Percentiles rank a stretch among this genome's conserved stretches.
Evolutionary conservation across 192 early-diverging fungal species (phyloP).

Genomic region (Coemansia sp.): DNA sequence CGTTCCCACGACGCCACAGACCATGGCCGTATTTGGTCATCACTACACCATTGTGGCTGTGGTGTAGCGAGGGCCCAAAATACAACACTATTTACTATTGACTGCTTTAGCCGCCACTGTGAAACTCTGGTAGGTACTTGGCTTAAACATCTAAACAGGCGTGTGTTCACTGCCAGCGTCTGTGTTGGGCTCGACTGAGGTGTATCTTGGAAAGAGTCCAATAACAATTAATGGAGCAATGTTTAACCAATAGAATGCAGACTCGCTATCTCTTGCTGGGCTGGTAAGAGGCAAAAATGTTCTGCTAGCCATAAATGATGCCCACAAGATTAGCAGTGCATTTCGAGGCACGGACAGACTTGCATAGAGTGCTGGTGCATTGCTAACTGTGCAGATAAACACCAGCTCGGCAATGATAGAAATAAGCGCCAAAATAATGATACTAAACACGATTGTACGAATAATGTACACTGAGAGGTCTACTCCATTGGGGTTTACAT

Average conservation of each 20-base stretch:
- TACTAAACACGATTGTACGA: not conserved
- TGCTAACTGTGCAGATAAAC: too few species aligned
- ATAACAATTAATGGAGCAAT: not conserved
- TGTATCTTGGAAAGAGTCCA: not conserved
- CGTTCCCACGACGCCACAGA: too few species aligned
- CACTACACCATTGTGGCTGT: too few species aligned
- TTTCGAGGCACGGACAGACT: not conserved
- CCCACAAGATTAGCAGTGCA: slow-evolving; percentile 18
- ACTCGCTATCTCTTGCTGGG: slow-evolving; percentile 17
- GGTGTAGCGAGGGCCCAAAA: too few species aligned
- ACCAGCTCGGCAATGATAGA: not conserved
- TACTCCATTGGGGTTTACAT: not conserved
- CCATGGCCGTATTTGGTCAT: too few species aligned
- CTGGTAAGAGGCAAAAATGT: slow-evolving; percentile 18
- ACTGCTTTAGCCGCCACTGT: too few species aligned
- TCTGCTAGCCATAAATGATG: slow-evolving; percentile 11
- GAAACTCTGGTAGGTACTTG: too few species aligned
- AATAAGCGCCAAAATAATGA: not conserved
- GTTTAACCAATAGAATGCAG: slow-evolving; percentile 15
- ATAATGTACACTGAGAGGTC: not conserved
- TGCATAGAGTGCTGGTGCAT: too few species aligned
- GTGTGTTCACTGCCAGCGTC: too few species aligned
- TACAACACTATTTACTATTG: too few species aligned
- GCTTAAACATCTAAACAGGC: too few species aligned
- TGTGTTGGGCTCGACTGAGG: not conserved